Evolutionary conservation across 805 yeast genomes (phyloP).

Genomic region (Tanozyma kutaoensis): DNA sequence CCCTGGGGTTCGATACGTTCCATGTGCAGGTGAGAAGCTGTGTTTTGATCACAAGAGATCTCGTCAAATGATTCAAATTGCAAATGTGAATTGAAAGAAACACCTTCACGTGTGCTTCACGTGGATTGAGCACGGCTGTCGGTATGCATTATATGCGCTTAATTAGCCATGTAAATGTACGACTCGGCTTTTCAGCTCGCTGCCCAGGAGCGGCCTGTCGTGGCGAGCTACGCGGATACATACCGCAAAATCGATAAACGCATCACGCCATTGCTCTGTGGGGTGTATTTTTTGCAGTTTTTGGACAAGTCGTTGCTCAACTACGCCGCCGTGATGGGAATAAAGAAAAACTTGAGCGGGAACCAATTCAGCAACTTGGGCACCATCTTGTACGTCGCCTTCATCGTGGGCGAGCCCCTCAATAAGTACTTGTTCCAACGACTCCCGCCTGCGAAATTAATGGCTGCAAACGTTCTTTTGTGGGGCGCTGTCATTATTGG

Average conservation of each 20-base stretch:
- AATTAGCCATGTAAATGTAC: no score
- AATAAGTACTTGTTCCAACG: conserved; percentile 27
- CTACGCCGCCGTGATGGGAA: not conserved
- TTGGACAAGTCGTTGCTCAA: not conserved
- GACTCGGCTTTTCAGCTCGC: no score
- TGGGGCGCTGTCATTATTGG: conserved; percentile 42
- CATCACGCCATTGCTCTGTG: not conserved
- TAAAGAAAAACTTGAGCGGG: conserved; percentile 4
- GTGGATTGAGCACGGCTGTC: no score
- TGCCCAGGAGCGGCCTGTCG: no score
- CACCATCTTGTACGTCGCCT: conserved; percentile 40
- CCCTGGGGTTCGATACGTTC: no score
- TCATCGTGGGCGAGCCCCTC: conserved; percentile 41
- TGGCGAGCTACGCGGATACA: not conserved
- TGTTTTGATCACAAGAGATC: no score
- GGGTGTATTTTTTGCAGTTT: not conserved
- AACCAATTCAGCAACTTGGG: conserved; percentile 36
- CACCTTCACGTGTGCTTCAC: no score
- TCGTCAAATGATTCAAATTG: no score
- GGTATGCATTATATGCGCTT: no score
- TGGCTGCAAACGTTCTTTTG: conserved; percentile 30
- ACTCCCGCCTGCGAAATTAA: conserved; percentile 38
- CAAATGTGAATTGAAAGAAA: no score
- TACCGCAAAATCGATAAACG: not conserved
- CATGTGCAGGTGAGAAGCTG: no score